Base-by-base conservation (phyloP, 2,329 filamentous ascomycete genomes). In the Diplodia intermedia region DNA sequence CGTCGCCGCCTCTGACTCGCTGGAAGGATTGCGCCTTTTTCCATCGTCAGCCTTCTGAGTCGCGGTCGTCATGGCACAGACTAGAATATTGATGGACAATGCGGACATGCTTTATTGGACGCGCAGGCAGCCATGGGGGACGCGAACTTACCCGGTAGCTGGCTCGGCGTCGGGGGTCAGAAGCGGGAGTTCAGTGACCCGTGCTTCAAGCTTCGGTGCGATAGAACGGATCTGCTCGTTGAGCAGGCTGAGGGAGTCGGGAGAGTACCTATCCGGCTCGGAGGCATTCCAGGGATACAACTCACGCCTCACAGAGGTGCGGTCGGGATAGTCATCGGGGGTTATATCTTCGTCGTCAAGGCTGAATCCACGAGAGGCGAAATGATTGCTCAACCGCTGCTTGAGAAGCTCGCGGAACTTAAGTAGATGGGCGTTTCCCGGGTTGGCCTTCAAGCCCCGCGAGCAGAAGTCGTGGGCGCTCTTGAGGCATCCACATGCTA, bases 131-230 rank as follows among this genome's bases (percentile, higher is more conserved):
- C 36, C 15, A 33, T 2, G 31, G 33, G 18, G 43, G 20, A 31
- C 20, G 49, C 4, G 26, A 52, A 40, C 60, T 63, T 52, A 63
- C 60, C 60, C 47, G 47, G 43, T 52, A 15, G 50, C 47, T 53
- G 60, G 47, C 38, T 63, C 60, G 6, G 31, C 47, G 47, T 65
- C 54, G 8, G 67, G 36, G 9, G 31, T 23, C 29, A 98, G 81
- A 0, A 91, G 82, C 0, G 94, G 95, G 4, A 99, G 81, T 38
- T 90, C 86, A 0, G 93, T 89, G 3, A 90, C 89, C 68, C 88
- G 86, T 36, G 97, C 91, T 71, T 92, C 91, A 69, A 94, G 91
- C 74, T 93, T 94, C 0, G 93, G 91, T 0, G 93, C 93, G 67
- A 93, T 88, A 2, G 81, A 79, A 31, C 83, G 80, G 72, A 97